Conservation (phyloP, 805 yeast species). For the Komagataella phaffii region DNA sequence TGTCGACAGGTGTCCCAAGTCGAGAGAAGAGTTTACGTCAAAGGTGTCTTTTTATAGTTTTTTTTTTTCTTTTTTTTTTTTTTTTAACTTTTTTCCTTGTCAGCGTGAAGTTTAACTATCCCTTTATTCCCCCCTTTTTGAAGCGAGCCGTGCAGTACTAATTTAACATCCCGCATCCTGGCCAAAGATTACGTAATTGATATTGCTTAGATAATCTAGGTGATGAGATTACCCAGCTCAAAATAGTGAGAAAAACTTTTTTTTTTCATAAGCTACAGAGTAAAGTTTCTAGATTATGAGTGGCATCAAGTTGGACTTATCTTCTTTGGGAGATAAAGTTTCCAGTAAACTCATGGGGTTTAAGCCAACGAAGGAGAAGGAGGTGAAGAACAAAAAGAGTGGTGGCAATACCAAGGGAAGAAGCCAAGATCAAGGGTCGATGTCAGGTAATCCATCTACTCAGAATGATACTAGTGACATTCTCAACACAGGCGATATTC, state of each 20-base stretch:
- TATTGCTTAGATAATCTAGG: neutral
- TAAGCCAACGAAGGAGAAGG: conserved; percentile 8
- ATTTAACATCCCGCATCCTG: neutral
- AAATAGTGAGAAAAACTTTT: neutral
- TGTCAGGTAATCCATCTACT: conserved; percentile 3
- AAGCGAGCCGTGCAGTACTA: no score
- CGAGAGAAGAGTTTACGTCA: no score
- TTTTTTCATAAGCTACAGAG: neutral
- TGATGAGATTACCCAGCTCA: neutral
- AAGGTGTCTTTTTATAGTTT: no score
- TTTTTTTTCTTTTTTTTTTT: no score
- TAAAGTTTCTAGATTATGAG: conserved; percentile 20
- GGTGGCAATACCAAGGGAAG: conserved; percentile 5
- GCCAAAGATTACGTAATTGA: neutral
- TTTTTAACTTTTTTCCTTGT: no score
- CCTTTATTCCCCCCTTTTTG: no score
- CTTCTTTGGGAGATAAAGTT: conserved; percentile 55
- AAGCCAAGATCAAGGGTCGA: conserved; percentile 11
- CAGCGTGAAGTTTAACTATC: no score
- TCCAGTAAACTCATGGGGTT: conserved; percentile 31
- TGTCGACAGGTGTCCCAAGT: no score
- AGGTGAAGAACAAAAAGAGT: conserved; percentile 4
- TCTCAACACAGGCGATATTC: neutral
- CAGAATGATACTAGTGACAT: neutral
- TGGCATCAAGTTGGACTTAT: conserved; percentile 27